These are phyloP conservation scores for Kwoniella europaea DNA, from an alignment of 768 basidiomycete genomes.

Conservation along the genomic window DNA sequence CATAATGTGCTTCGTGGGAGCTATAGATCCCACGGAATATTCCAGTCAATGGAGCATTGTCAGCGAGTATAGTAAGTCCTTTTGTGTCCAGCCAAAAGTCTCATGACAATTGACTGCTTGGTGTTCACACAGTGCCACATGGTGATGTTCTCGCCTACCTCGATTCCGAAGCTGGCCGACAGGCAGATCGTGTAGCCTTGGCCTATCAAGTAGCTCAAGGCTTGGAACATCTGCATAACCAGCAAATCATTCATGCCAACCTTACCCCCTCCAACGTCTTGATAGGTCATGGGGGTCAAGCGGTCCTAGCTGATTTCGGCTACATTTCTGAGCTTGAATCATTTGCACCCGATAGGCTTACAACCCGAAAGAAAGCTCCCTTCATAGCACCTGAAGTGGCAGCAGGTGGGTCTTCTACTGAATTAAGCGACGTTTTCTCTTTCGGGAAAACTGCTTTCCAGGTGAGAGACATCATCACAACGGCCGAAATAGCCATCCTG, in stretches of 20 bases:
- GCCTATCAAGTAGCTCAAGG: too few species aligned
- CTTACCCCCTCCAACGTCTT: constrained; percentile 1
- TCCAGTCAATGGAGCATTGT: too few species aligned
- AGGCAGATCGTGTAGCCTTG: too few species aligned
- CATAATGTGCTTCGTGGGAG: too few species aligned
- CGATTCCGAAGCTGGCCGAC: too few species aligned
- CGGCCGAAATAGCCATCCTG: neutral
- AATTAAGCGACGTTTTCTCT: neutral
- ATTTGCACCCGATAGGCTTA: neutral
- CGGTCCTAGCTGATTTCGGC: constrained; percentile 9
- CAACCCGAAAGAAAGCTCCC: neutral
- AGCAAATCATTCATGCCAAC: constrained; percentile 8
- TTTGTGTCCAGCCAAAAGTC: too few species aligned
- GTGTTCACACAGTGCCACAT: too few species aligned
- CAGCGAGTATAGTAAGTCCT: too few species aligned
- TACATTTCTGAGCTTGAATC: neutral
- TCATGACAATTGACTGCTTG: too few species aligned
- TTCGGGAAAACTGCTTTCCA: constrained; percentile 8
- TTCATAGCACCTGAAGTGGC: constrained; percentile 3
- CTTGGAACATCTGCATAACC: neutral
- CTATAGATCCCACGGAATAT: too few species aligned
- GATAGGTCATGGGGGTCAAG: neutral
- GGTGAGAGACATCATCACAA: neutral
- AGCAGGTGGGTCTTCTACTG: neutral
- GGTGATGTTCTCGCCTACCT: too few species aligned